phyloP scores from a whole-genome alignment of 495 filamentous ascomycete species.

The Daldinia loculata region DNA sequence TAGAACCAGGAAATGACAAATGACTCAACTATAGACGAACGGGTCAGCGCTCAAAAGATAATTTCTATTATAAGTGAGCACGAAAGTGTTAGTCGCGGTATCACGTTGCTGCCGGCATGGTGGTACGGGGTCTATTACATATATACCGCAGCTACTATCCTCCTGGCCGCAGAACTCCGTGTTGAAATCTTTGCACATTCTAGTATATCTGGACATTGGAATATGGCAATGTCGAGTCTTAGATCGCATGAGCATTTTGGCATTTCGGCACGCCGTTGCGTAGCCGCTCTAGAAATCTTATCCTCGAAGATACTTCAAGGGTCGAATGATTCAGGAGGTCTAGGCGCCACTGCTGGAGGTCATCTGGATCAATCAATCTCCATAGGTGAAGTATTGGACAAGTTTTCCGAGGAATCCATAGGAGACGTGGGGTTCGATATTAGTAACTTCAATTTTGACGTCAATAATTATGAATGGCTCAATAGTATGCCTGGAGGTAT shows the following conservation, averaged over 20 bases:
- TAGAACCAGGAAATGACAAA: too few relatives aligned
- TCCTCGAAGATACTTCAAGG: background rate
- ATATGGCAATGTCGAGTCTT: background rate
- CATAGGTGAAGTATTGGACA: background rate
- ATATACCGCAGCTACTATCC: background rate
- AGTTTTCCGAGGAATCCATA: background rate
- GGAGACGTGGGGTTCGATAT: background rate
- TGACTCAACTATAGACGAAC: too few relatives aligned
- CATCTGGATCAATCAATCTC: background rate
- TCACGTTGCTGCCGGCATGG: background rate
- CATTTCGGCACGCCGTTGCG: background rate
- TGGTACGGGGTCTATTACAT: background rate
- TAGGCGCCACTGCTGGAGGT: background rate
- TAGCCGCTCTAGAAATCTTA: background rate
- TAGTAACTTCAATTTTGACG: background rate
- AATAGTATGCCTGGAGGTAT: background rate
- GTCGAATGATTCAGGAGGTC: background rate
- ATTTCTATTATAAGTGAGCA: background rate
- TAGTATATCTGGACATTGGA: background rate
- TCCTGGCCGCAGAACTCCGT: background rate
- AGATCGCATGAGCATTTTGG: background rate
- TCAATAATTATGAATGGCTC: background rate
- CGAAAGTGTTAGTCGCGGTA: background rate
- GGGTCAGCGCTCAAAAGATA: background rate
- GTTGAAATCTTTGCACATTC: background rate